Conservation (phyloP, 495 filamentous ascomycete genomes). For the Aspergillus bridgeri region DNA sequence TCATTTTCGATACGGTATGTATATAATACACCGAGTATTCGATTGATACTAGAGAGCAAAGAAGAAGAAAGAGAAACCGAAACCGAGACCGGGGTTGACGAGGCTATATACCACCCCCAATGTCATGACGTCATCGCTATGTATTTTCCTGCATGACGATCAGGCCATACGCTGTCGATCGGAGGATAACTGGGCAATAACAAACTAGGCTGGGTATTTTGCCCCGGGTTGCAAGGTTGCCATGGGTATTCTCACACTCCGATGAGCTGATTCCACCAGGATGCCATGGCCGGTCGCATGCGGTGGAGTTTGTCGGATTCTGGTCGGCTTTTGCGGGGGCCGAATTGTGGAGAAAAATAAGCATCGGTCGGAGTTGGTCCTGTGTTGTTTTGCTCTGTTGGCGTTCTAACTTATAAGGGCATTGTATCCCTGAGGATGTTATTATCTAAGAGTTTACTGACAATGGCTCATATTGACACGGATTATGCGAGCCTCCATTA, state of each 20-base stretch:
- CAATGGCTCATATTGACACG: too few relatives aligned
- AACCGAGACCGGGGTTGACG: not conserved
- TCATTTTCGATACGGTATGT: constrained; percentile 13
- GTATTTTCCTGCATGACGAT: not conserved
- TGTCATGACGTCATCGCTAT: not conserved
- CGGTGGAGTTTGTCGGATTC: not conserved
- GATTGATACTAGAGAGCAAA: not conserved
- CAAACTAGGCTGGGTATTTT: not conserved
- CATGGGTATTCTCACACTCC: not conserved
- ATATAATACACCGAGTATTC: not conserved
- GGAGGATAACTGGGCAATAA: not conserved
- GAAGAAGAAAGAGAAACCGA: not conserved
- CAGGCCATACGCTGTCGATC: not conserved
- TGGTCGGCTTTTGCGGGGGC: not conserved
- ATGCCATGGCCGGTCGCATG: not conserved
- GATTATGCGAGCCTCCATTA: too few relatives aligned
- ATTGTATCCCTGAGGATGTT: too few relatives aligned
- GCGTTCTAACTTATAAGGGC: too few relatives aligned
- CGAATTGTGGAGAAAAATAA: not conserved
- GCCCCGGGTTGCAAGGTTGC: not conserved
- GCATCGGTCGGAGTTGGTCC: not conserved
- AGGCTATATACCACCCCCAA: not conserved
- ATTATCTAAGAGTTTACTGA: too few relatives aligned
- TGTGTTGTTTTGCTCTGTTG: not conserved
- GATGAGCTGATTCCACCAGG: not conserved